Conservation (phyloP, 768 basidiomycete genomes). For the Kwoniella bestiolae region DNA sequence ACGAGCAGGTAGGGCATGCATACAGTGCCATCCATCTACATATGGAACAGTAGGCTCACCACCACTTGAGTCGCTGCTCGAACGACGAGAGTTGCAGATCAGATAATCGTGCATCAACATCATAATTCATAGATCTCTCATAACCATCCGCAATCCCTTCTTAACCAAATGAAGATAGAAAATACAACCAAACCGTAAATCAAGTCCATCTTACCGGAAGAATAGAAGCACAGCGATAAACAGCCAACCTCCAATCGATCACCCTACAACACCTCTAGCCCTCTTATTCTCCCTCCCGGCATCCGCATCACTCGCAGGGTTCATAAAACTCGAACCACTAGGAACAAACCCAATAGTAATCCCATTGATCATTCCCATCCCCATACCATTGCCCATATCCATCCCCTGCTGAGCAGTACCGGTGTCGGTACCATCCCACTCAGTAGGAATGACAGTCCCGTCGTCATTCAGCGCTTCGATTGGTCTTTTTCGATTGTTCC, state of each 20-base stretch:
- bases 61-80: no score
- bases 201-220: no score
- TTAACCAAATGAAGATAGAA: no score
- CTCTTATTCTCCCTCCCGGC: slow-evolving; percentile 18
- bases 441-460: slow-evolving; percentile 3
- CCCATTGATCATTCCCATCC: slow-evolving; percentile 5
- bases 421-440: slow-evolving; percentile 6
- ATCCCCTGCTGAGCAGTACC: neutral
- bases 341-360: slow-evolving; percentile 13
- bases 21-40: no score
- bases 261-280: slow-evolving; percentile 20
- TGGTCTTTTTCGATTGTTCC: slow-evolving; percentile 28
- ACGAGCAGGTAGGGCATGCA: no score
- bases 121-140: no score
- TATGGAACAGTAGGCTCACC: no score
- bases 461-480: slow-evolving; percentile 35
- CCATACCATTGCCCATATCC: neutral
- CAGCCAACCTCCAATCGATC: neutral
- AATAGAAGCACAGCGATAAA: no score
- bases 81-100: no score
- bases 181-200: neutral
- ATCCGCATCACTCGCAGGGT: neutral
- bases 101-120: neutral
- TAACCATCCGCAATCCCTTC: neutral
- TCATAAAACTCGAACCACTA: neutral